phyloP scores from a whole-genome alignment of 2,329 filamentous ascomycete genomes.

The Penicillium fuscoglaucum region DNA sequence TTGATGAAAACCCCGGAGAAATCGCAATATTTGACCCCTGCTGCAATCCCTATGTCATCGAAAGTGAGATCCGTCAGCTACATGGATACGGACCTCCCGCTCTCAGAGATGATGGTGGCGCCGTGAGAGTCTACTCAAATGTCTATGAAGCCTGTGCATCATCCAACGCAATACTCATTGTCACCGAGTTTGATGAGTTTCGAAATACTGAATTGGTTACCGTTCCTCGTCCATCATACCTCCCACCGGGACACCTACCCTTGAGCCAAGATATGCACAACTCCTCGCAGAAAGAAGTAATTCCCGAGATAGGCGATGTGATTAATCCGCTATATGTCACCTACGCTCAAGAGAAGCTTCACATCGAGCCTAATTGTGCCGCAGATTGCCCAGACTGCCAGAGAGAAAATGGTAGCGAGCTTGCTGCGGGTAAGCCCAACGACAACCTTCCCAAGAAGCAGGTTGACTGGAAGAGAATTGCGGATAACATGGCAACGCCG shows the following conservation, averaged over 20 bases:
- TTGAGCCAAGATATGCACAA: neutral
- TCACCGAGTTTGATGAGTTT: conserved; percentile 23
- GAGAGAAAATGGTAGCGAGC: conserved; percentile 1
- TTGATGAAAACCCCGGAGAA: conserved; percentile 18
- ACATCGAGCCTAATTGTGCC: conserved; percentile 15
- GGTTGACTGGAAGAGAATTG: conserved; percentile 17
- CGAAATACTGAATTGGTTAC: conserved; percentile 5
- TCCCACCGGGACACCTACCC: neutral
- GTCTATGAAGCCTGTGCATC: conserved; percentile 16
- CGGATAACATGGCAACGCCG: conserved; percentile 13
- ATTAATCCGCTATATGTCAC: neutral
- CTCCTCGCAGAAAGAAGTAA: too few relatives aligned
- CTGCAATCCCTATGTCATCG: conserved; percentile 12
- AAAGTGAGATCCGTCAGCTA: conserved; percentile 14
- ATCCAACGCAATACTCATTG: conserved; percentile 18
- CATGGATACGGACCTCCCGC: conserved; percentile 12
- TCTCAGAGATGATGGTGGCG: conserved; percentile 19
- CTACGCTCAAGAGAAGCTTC: neutral
- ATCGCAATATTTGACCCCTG: conserved; percentile 21
- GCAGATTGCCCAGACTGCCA: conserved; percentile 20
- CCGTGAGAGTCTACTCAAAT: conserved; percentile 18
- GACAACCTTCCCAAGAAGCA: conserved; percentile 11
- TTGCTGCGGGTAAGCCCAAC: neutral
- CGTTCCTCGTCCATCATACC: neutral
- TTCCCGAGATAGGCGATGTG: neutral